Conservation (phyloP, 495 filamentous ascomycete species). For the Neurospora hispaniola region DNA sequence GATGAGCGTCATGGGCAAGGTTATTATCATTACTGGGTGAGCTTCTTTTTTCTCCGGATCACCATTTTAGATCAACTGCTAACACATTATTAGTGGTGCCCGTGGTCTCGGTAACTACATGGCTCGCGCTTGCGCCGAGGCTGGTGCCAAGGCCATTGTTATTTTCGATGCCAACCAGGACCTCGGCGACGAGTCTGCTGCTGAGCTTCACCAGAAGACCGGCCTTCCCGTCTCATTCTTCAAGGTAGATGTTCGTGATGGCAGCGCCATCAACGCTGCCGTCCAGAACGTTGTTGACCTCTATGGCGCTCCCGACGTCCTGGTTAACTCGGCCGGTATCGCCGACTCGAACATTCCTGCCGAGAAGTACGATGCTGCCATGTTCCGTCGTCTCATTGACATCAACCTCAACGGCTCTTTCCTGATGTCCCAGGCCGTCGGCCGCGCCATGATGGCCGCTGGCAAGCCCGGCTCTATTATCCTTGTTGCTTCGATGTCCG, state of each 20-base stretch:
- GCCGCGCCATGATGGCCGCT: conserved; percentile 52
- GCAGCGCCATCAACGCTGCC: conserved; percentile 47
- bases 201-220: conserved; percentile 54
- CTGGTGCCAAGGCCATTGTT: conserved; percentile 58
- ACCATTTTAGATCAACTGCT: conserved; percentile 5
- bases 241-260: conserved; percentile 67
- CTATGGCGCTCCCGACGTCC: conserved; percentile 57
- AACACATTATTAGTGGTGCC: conserved; percentile 46
- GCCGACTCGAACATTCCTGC: conserved; percentile 53
- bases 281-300: conserved; percentile 48
- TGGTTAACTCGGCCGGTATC: conserved; percentile 78
- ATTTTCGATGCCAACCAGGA: conserved; percentile 68
- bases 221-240: conserved; percentile 65
- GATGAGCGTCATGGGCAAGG: conserved; percentile 54
- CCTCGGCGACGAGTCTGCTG: conserved; percentile 56
- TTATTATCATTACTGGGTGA: conserved; percentile 65
- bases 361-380: conserved; percentile 48
- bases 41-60: conserved; percentile 12
- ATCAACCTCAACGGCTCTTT: conserved; percentile 70
- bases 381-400: conserved; percentile 62
- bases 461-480: conserved; percentile 59
- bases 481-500: conserved; percentile 69
- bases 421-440: conserved; percentile 54
- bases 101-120: conserved; percentile 69
- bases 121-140: conserved; percentile 64